phyloP scores from a whole-genome alignment of 2,329 filamentous ascomycete species.

The Basipetospora chlamydospora region DNA sequence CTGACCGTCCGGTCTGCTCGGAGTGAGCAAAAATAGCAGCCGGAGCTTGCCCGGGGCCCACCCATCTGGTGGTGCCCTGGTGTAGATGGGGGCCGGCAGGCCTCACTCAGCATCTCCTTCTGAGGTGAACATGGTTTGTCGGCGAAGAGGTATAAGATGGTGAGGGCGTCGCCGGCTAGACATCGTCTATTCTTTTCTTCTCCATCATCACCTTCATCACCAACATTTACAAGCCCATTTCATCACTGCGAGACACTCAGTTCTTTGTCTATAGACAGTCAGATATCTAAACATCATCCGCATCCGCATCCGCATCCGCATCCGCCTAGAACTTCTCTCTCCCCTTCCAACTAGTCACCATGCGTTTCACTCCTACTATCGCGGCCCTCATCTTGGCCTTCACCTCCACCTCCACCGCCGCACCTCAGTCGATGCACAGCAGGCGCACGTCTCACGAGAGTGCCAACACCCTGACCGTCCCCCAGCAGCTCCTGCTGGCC shows the following conservation, averaged over 20 bases:
- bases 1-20: too few relatives aligned
- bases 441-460: background rate
- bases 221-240: too few relatives aligned
- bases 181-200: background rate
- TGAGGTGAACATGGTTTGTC: too few relatives aligned
- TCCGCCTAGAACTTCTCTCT: background rate
- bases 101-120: too few relatives aligned
- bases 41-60: too few relatives aligned
- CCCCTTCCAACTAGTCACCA: slow-evolving; percentile 11
- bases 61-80: too few relatives aligned
- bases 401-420: slow-evolving; percentile 17
- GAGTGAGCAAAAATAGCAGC: too few relatives aligned
- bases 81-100: too few relatives aligned
- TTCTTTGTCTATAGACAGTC: too few relatives aligned
- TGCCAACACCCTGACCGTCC: slow-evolving; percentile 14
- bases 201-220: background rate
- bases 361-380: slow-evolving; percentile 20
- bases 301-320: background rate
- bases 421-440: slow-evolving; percentile 9
- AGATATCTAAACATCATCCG: background rate
- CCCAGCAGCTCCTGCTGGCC: slow-evolving; percentile 14
- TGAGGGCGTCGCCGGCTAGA: too few relatives aligned
- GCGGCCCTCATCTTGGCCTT: slow-evolving; percentile 24
- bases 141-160: too few relatives aligned
- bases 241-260: too few relatives aligned